A percentile compares a stretch with the other conserved stretches of the same genome.
These are phyloP conservation scores for Aspergillus sparsus DNA, from an alignment of 495 filamentous ascomycete genomes.

Conservation along the genomic window DNA sequence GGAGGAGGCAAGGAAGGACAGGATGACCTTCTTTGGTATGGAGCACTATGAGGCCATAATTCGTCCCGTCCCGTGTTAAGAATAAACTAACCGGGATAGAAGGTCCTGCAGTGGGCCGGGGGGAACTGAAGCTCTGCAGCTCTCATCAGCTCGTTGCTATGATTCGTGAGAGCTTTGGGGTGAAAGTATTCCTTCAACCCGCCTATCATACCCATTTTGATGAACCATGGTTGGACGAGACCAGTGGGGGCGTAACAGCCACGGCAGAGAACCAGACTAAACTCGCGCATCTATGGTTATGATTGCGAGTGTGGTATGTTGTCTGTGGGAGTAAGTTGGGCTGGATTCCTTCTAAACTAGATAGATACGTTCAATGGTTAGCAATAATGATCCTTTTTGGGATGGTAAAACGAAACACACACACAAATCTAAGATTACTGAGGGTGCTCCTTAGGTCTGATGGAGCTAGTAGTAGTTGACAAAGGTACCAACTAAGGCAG, in stretches of 20 bases:
- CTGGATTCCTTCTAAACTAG: too few species aligned
- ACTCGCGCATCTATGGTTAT: background rate
- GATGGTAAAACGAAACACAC: too few species aligned
- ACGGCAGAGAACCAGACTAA: background rate
- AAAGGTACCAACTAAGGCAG: constrained; percentile 1
- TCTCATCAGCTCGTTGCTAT: background rate
- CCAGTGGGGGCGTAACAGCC: background rate
- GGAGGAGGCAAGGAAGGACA: background rate
- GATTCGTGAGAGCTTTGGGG: constrained; percentile 12
- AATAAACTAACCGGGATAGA: background rate
- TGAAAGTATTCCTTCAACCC: constrained; percentile 5
- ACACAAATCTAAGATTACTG: too few species aligned
- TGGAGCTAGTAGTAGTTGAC: background rate
- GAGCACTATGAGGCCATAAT: constrained; percentile 8
- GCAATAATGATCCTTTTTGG: too few species aligned
- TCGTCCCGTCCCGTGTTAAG: constrained; percentile 12
- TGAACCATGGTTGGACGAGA: constrained; percentile 6
- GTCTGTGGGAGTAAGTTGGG: background rate
- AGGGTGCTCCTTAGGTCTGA: background rate
- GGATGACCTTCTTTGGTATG: too few species aligned
- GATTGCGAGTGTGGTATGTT: background rate
- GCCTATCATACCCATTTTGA: background rate
- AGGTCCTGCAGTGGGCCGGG: background rate
- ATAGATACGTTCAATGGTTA: too few species aligned
- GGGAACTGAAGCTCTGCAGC: background rate